A percentile compares a stretch with the other conserved stretches of the same genome.
Conservation (phyloP, 164 flowering plant species). For the Berberis vulgaris region DNA sequence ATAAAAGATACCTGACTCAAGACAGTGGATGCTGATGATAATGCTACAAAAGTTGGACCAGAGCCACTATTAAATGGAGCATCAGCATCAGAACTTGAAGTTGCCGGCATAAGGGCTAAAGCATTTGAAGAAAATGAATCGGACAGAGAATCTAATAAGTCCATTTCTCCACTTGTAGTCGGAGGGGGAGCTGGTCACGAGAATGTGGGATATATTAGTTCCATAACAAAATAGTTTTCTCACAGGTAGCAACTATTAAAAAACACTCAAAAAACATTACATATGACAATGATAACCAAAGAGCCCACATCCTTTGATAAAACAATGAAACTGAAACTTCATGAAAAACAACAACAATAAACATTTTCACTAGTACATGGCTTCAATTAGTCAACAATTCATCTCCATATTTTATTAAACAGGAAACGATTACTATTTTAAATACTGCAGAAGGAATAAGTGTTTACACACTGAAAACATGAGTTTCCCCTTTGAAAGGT, state of each 20-base stretch:
- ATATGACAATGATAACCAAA: too few species aligned
- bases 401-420: too few species aligned
- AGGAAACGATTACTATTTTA: too few species aligned
- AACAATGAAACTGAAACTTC: too few species aligned
- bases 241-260: neutral
- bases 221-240: slow-evolving; percentile 7
- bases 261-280: too few species aligned
- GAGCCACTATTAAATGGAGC: slow-evolving; percentile 20
- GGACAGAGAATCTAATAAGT: slow-evolving; percentile 66
- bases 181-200: slow-evolving; percentile 34
- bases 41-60: slow-evolving; percentile 28
- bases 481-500: too few species aligned
- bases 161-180: slow-evolving; percentile 55
- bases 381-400: too few species aligned
- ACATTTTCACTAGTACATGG: too few species aligned
- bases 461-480: too few species aligned
- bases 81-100: slow-evolving; percentile 34
- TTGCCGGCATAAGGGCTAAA: slow-evolving; percentile 55
- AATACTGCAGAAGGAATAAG: too few species aligned
- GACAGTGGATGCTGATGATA: slow-evolving; percentile 27
- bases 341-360: too few species aligned
- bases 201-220: slow-evolving; percentile 1
- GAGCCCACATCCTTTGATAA: too few species aligned
- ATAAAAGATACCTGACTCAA: slow-evolving; percentile 40
- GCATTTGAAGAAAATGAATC: slow-evolving; percentile 46